A percentile compares a stretch with the other conserved stretches of the same genome.
These are phyloP conservation scores for Trichosanthes truncata DNA, from an alignment of 306 rosid species.

Conservation along the genomic window DNA sequence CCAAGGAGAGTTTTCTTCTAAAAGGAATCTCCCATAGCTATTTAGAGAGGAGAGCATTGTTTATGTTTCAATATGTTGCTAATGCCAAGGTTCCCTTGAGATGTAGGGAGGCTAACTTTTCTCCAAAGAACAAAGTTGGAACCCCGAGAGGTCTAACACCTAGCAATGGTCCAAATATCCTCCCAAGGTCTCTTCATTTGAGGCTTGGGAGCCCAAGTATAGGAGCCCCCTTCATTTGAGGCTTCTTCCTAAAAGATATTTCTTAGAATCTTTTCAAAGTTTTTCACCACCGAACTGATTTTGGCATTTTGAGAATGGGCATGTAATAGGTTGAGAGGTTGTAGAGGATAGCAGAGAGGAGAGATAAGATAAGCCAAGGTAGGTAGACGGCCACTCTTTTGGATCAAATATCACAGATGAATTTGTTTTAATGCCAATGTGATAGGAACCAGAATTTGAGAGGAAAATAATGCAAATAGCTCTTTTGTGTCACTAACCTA, in stretches of 20 bases:
- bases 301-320: neutral
- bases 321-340: neutral
- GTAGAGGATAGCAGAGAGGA: neutral
- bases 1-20: neutral
- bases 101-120: neutral
- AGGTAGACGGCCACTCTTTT: no score
- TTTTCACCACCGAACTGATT: neutral
- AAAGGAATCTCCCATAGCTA: neutral
- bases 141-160: neutral
- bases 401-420: no score
- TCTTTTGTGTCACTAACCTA: no score
- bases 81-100: neutral
- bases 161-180: no score
- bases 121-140: neutral
- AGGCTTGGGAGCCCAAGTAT: no score
- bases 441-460: no score
- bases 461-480: no score
- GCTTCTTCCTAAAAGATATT: neutral
- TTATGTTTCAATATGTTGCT: neutral
- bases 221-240: neutral
- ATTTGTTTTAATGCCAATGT: no score
- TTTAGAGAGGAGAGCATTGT: neutral
- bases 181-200: no score
- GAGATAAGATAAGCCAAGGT: neutral
- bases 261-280: neutral